Percentiles rank a stretch among this genome's conserved stretches.
Evolutionary conservation across 2,329 filamentous ascomycete genomes (phyloP).

Genomic region (Elsinoe ampelina): DNA sequence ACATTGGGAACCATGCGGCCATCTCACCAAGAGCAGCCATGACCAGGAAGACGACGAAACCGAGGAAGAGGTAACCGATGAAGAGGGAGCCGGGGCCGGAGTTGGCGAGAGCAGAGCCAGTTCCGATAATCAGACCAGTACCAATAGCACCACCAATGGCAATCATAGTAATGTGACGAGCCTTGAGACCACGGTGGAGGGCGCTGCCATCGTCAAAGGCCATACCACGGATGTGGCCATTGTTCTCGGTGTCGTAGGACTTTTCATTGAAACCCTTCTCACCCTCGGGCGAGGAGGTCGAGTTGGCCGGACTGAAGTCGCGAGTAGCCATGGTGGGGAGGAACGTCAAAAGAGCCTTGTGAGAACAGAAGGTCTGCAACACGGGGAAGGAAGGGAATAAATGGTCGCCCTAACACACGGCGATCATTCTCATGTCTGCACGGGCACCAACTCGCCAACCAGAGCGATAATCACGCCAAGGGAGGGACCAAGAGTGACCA

Average conservation of each 20-base stretch:
- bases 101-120: conserved; percentile 41
- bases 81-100: conserved; percentile 56
- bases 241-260: not conserved
- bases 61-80: conserved; percentile 61
- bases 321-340: conserved; percentile 2
- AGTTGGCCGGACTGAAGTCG: conserved; percentile 11
- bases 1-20: conserved; percentile 71
- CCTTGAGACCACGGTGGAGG: conserved; percentile 61
- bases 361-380: not conserved
- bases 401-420: not conserved
- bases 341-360: not conserved
- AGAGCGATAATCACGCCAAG: conserved; percentile 7
- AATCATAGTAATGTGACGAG: conserved; percentile 55
- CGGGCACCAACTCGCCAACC: conserved; percentile 10
- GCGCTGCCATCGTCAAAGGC: conserved; percentile 50
- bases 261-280: conserved; percentile 13
- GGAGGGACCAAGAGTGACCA: not conserved
- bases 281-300: conserved; percentile 9
- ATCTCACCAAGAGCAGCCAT: conserved; percentile 79
- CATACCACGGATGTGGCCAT: conserved; percentile 20
- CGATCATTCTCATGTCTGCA: conserved; percentile 12
- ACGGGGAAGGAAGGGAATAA: not conserved
- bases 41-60: conserved; percentile 66
- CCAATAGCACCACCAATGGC: conserved; percentile 59
- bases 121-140: conserved; percentile 64